Conservation (phyloP, 2,329 filamentous ascomycete species). For the Stylonectria norvegica region DNA sequence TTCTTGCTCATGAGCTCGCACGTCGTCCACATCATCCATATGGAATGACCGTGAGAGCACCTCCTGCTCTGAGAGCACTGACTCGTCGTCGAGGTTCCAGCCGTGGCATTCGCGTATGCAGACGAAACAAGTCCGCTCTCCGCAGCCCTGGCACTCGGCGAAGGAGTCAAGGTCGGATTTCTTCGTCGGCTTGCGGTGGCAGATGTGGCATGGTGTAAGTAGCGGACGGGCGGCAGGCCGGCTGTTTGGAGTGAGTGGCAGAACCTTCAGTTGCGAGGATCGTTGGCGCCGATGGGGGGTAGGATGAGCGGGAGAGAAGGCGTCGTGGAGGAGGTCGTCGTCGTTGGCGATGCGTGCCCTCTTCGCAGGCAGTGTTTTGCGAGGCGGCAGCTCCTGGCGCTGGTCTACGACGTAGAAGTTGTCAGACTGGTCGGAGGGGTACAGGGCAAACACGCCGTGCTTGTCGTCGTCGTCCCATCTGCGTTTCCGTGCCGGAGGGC, state of each 20-base stretch:
- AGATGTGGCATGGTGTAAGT: slow-evolving; percentile 62
- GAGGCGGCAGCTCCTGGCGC: slow-evolving; percentile 21
- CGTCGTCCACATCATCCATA: slow-evolving; percentile 48
- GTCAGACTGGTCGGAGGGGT: slow-evolving; percentile 22
- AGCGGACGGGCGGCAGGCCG: too few species aligned
- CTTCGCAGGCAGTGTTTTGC: slow-evolving; percentile 32
- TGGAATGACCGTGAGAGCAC: slow-evolving; percentile 44
- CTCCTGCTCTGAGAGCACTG: slow-evolving; percentile 32
- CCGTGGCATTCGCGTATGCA: slow-evolving; percentile 63
- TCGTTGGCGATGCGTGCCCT: slow-evolving; percentile 28
- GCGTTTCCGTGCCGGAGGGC: slow-evolving; percentile 34
- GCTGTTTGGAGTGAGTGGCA: slow-evolving; percentile 11
- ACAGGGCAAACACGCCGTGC: slow-evolving; percentile 21
- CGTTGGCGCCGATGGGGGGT: slow-evolving; percentile 22
- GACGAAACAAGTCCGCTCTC: slow-evolving; percentile 62
- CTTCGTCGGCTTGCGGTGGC: slow-evolving; percentile 61
- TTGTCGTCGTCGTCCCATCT: slow-evolving; percentile 31
- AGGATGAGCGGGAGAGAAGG: slow-evolving; percentile 5
- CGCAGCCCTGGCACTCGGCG: slow-evolving; percentile 60
- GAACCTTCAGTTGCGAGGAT: slow-evolving; percentile 24
- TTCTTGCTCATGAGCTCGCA: slow-evolving; percentile 12
- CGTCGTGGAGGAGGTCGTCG: slow-evolving; percentile 17
- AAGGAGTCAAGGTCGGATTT: slow-evolving; percentile 65
- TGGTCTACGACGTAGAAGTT: slow-evolving; percentile 28
- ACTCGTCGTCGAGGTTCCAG: slow-evolving; percentile 33